These are phyloP conservation scores for Pholiota adiposa DNA, from an alignment of 1,284 basidiomycete species.

Conservation along the genomic window DNA sequence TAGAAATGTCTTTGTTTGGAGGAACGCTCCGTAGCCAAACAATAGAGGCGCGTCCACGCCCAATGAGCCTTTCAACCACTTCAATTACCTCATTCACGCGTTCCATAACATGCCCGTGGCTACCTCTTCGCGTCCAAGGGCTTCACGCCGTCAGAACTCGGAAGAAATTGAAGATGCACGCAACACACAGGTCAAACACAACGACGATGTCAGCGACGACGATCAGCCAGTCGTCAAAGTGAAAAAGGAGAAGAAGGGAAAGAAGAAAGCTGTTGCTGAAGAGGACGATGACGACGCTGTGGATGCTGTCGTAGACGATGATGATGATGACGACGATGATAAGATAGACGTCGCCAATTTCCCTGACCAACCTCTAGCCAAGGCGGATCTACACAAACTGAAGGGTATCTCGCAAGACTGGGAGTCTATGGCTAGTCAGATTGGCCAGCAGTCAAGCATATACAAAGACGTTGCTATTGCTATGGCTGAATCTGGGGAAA, in stretches of 20 bases:
- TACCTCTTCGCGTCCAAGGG: slow-evolving; percentile 44
- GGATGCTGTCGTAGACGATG: slow-evolving; percentile 36
- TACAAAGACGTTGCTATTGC: slow-evolving; percentile 60
- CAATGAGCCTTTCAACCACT: slow-evolving; percentile 13
- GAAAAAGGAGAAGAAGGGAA: slow-evolving; percentile 49
- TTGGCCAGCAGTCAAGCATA: slow-evolving; percentile 50
- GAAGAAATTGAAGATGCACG: slow-evolving; percentile 69
- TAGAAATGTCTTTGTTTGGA: slow-evolving; percentile 27
- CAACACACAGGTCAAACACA: slow-evolving; percentile 37
- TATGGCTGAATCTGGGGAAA: slow-evolving; percentile 64
- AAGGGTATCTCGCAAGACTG: slow-evolving; percentile 64
- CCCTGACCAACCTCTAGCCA: slow-evolving; percentile 62
- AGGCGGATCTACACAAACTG: slow-evolving; percentile 52
- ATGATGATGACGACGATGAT: slow-evolving; percentile 48
- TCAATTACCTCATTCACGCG: slow-evolving; percentile 2
- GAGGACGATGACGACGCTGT: slow-evolving; percentile 24
- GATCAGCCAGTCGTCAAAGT: slow-evolving; percentile 39
- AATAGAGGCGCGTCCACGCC: slow-evolving; percentile 37
- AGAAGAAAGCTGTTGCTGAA: slow-evolving; percentile 22
- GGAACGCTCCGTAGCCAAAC: slow-evolving; percentile 32
- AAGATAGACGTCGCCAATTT: slow-evolving; percentile 62
- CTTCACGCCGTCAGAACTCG: slow-evolving; percentile 45
- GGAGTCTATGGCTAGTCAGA: slow-evolving; percentile 50
- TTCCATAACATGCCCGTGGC: slow-evolving; percentile 44
- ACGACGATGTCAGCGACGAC: slow-evolving; percentile 54